Percentiles rank a stretch among this genome's conserved stretches.
Evolutionary conservation across 2,329 filamentous ascomycete species (phyloP).

Genomic region (Neonectria sp.): DNA sequence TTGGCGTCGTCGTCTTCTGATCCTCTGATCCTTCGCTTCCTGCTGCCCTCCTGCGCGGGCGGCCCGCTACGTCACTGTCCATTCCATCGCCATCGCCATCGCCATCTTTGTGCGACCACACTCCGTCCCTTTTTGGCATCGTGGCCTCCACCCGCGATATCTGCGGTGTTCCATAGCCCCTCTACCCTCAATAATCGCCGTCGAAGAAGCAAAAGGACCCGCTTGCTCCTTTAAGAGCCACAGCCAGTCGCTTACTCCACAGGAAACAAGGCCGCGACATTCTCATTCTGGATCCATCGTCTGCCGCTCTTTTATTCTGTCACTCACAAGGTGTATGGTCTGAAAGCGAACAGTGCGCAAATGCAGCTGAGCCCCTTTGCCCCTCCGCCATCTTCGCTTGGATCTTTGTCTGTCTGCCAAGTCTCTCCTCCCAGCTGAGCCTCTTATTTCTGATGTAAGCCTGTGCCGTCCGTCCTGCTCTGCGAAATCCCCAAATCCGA

Average conservation of each 20-base stretch:
- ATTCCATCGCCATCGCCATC: background rate
- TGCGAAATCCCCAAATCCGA: background rate
- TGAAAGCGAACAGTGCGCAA: slow-evolving; percentile 28
- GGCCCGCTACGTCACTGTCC: background rate
- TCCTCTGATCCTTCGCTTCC: background rate
- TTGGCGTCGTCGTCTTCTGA: background rate
- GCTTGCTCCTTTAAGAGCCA: background rate
- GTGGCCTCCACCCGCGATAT: background rate
- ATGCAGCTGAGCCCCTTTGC: slow-evolving; percentile 11
- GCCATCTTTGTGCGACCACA: background rate
- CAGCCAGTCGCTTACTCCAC: background rate
- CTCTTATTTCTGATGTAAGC: background rate
- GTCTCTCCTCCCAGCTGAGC: background rate
- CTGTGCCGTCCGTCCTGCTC: background rate
- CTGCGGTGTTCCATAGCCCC: background rate
- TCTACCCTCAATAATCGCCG: background rate
- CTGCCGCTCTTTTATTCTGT: background rate
- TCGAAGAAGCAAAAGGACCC: slow-evolving; percentile 1
- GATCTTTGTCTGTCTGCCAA: background rate
- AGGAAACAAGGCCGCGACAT: background rate
- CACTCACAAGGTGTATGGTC: slow-evolving; percentile 11
- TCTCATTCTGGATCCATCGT: background rate
- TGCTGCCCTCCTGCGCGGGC: background rate
- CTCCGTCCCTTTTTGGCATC: background rate
- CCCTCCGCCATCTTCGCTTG: slow-evolving; percentile 15